A percentile compares a stretch with the other conserved stretches of the same genome.
These are phyloP conservation scores for carrot (Daucus carota) DNA, from an alignment of 129 eudicot genomes.

Conservation along the genomic window DH1_v3.0 NC_030388.2:940501-941000, in stretches of 20 bases:
- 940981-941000: slow-evolving; percentile 71
- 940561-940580: too few species aligned
- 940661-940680: background rate
- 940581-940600: too few species aligned
- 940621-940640: background rate
- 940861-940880: background rate
- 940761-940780: slow-evolving; percentile 81
- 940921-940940: slow-evolving; percentile 19
- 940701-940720: background rate
- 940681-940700: background rate
- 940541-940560: too few species aligned
- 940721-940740: background rate
- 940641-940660: background rate
- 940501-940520: too few species aligned
- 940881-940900: slow-evolving; percentile 8
- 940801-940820: slow-evolving; percentile 51
- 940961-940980: slow-evolving; percentile 65
- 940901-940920: slow-evolving; percentile 21
- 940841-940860: slow-evolving; percentile 20
- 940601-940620: background rate
- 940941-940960: slow-evolving; percentile 20
- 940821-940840: slow-evolving; percentile 41
- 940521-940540: too few species aligned
- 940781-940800: slow-evolving; percentile 57
- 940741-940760: slow-evolving; percentile 26